Base-by-base conservation (phyloP, 495 filamentous ascomycete species). In the Viridothelium virens region DNA sequence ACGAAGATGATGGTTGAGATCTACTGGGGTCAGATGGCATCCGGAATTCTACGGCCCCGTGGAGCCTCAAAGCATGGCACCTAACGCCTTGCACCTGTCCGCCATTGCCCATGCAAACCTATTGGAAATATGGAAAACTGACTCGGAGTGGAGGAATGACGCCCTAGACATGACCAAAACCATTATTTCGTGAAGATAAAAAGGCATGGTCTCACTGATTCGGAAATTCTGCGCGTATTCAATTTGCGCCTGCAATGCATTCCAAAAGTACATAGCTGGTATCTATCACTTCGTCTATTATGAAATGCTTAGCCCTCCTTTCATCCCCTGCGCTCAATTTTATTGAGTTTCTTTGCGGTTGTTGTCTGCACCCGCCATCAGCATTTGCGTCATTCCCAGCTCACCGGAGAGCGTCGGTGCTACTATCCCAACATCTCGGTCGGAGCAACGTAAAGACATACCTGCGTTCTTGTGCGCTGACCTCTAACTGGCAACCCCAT, bases 401-500 rank as follows among this genome's bases (percentile, higher is more conserved):
- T 25, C 25, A 25, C 25, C 25, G 25, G 25, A 25, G 25, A 25
- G 25, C 25, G 25, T 25, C 25, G 25, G 25, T 25, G 25, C 25
- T 25, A 25, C 25, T 25, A 25, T 25, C 25, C 25, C 25, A 25
- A 18, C 5, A 37, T 38, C 36, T 11, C 39, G 46, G 63, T 38
- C 65, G 65, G 36, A 67, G 44, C 56, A 63, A 70, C 71, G 37
- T 31, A 65, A 56, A 38, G 62, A 67, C 85, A 64, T 70, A 88
- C 86, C 80, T 95, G 92, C 70, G 78, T 90, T 71, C 90, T 85
- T 33, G 94, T 97, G 67, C 80, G 83, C 78, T 98, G 94, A 72
- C 93, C 92, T 66, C 92, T 81, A 56, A 92, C 92, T 12, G 92
- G 92, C 79, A 96, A 76, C 61, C 86, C 84, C 85, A 96, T 87